Conservation (phyloP, 2,329 filamentous ascomycete genomes). For the Seiridium unicorne region DNA sequence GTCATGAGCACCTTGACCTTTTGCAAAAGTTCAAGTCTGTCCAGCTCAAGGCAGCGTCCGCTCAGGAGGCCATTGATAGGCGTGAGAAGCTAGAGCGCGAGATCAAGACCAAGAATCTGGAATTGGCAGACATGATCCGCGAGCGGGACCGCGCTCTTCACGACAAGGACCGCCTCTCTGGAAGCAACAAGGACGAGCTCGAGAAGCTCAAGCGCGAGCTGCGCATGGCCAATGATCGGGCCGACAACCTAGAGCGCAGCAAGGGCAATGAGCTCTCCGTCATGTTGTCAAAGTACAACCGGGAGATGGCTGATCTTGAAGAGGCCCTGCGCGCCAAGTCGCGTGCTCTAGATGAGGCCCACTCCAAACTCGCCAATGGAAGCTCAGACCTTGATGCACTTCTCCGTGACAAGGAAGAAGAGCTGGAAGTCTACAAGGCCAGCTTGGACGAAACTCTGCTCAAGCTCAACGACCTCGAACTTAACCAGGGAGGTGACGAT, state of each 20-base stretch:
- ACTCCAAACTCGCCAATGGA: slow-evolving; percentile 74
- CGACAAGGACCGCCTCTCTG: slow-evolving; percentile 84
- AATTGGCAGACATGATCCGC: slow-evolving; percentile 96
- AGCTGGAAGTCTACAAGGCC: slow-evolving; percentile 96
- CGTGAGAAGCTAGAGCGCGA: slow-evolving; percentile 95
- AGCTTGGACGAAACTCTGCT: slow-evolving; percentile 96
- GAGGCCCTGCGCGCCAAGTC: slow-evolving; percentile 89
- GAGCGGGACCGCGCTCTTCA: slow-evolving; percentile 92
- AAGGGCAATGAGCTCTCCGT: slow-evolving; percentile 95
- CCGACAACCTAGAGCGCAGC: slow-evolving; percentile 85
- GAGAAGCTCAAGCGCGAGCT: slow-evolving; percentile 95
- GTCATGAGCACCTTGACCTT: slow-evolving; percentile 91
- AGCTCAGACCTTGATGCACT: slow-evolving; percentile 82
- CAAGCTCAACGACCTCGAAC: slow-evolving; percentile 84
- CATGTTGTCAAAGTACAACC: slow-evolving; percentile 93
- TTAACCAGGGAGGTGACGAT: slow-evolving; percentile 73
- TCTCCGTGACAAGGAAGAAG: slow-evolving; percentile 92
- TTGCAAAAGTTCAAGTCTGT: slow-evolving; percentile 95
- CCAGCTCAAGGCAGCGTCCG: slow-evolving; percentile 93
- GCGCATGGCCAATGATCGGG: slow-evolving; percentile 84
- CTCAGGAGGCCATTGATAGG: slow-evolving; percentile 92
- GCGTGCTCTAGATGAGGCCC: slow-evolving; percentile 79
- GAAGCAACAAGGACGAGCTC: slow-evolving; percentile 86
- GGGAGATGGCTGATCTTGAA: slow-evolving; percentile 95
- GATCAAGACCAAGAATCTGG: slow-evolving; percentile 99